Base-by-base conservation (phyloP, 1,139 yeast species). In the Lodderomyces pseudojiufengensis region DNA sequence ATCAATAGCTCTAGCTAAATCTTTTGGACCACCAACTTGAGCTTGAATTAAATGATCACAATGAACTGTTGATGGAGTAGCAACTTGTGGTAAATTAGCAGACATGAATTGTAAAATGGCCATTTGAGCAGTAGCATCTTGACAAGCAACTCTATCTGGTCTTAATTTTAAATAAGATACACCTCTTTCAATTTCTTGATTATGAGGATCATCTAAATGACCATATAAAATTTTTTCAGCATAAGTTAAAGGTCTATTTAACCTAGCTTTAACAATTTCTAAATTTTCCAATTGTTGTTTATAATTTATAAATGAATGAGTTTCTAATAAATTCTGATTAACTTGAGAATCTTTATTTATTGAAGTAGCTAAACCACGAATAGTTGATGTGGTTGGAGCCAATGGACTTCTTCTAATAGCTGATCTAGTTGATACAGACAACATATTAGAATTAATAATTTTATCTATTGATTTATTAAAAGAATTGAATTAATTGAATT, bases 91-190 rank as follows among this genome's bases (percentile, higher is more conserved):
- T 76, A 92, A 71, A 59, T 95, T 95, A 50, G 96, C 96, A 51
- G 95, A 84, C 97, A 90, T 90, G 70, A 90, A 90, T 76, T 92
- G 98, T 62, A 92, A 76, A 57, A 92, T 86, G 50, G 97, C 97
- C 98, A 92, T 92, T 74, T 92, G 98, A 51, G 98, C 98, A 47
- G 97, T 90, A 52, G 98, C 98, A 77, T 92, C 98, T 76, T 92
- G 98, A 78, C 97, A 90, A 44, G 98, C 97, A 55, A 92, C 97
- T 73, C 98, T 86, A 69, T 92, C 98, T 42, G 98, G 98, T 73
- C 97, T 85, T 64, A 92, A 81, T 72, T 92, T 90, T 70, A 92
- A 78, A 75, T 92, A 92, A 28, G 96, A 84, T 44, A 84, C 85
- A 72, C 98, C 98, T 70, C 97, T 85, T 72, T 84, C 85, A 55